Evolutionary conservation across 1,139 yeast species (phyloP), one percentile per base, ranked within the genome.

Genomic region (Diutina siamensis): DNA sequence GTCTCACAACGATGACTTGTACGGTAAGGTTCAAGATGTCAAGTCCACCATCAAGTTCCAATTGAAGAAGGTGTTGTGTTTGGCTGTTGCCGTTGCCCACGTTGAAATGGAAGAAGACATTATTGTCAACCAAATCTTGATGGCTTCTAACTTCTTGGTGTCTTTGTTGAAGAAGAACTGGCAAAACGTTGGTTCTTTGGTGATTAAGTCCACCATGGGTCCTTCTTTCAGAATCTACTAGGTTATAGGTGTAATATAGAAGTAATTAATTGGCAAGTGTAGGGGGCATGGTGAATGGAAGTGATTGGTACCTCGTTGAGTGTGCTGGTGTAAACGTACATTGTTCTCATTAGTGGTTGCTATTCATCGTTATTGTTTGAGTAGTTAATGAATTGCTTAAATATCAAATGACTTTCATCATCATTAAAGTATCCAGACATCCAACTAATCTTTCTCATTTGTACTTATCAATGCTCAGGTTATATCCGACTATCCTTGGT

Each of bases 11-110:
- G 99, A 94, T 71, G 98, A 94, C 74, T 83, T 94, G 70, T 85
- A 86, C 83, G 68, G 80, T 60, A 92, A 92, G 87, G 94, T 94
- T 65, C 82, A 78, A 63, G 99, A 94, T 68, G 98, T 92, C 65
- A 89, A 85, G 80, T 88, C 98, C 58, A 94, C 99, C 82, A 88
- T 94, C 80, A 94, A 92, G 86, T 94, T 94, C 95, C 99, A 94
- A 81, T 85, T 94, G 79, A 94, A 94, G 89, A 92, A 83, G 78
- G 94, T 84, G 64, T 74, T 79, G 68, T 79, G 85, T 78, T 78
- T 83, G 64, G 87, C 94, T 69, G 81, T 92, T 71, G 97, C 98
- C 63, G 83, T 94, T 65, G 99, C 97, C 76, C 82, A 94, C 94
- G 97, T 94, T 64, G 76, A 89, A 73, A 92, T 94, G 98, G 94